Evolutionary conservation across 139 green algal genomes (phyloP).

Genomic region (Tetradesmus lagerheimii): DNA sequence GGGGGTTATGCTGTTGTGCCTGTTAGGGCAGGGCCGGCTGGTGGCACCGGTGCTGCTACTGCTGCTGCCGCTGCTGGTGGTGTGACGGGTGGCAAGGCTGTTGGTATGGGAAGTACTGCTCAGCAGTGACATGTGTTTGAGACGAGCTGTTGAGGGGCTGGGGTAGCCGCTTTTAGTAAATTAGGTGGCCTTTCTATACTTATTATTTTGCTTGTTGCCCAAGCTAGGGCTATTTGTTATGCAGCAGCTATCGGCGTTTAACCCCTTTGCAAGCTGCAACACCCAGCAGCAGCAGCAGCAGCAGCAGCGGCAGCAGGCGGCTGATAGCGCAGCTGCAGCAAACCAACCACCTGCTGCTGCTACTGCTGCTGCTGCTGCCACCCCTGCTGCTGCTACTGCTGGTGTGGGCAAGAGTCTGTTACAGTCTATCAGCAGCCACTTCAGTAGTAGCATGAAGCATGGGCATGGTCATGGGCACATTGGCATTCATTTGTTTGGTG

Average conservation of each 20-base stretch:
- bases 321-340: neutral
- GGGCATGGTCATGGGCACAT: neutral
- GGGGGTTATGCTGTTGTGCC: neutral
- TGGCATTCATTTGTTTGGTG: neutral
- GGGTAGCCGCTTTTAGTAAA: no score
- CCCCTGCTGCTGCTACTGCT: neutral
- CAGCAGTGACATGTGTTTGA: neutral
- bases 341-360: neutral
- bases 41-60: neutral
- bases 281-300: constrained; percentile 32
- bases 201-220: no score
- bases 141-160: no score
- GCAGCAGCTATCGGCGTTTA: neutral
- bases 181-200: no score
- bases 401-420: neutral
- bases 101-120: neutral
- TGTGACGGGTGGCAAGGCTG: neutral
- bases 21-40: neutral
- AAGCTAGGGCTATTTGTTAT: no score
- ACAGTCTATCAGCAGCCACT: neutral
- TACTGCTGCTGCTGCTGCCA: neutral
- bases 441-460: neutral
- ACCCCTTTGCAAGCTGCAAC: neutral
- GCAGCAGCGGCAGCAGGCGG: neutral
- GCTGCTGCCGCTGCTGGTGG: neutral